Evolutionary conservation across 2,329 filamentous ascomycete genomes (phyloP).

Genomic region (Cytospora mali): DNA sequence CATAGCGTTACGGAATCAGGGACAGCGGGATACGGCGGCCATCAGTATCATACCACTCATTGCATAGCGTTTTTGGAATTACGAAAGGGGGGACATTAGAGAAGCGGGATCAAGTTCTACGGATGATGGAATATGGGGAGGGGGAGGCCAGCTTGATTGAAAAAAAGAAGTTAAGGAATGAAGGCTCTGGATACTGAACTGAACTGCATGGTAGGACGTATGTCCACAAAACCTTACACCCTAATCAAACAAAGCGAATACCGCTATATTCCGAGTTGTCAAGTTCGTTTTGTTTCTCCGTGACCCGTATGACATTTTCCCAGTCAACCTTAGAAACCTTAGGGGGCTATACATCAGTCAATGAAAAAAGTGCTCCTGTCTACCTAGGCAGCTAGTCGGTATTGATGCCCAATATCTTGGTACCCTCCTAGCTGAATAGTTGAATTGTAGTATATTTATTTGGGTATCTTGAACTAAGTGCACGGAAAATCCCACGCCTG

Average conservation of each 20-base stretch:
- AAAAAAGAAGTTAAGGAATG: background rate
- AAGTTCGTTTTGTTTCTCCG: background rate
- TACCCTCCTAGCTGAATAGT: no score
- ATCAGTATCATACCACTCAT: slow-evolving; percentile 29
- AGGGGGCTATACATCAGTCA: no score
- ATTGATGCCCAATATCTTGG: background rate
- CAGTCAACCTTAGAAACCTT: background rate
- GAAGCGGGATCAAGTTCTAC: background rate
- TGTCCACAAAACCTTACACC: background rate
- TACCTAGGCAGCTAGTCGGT: no score
- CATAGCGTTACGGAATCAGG: slow-evolving; percentile 22
- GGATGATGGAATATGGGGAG: background rate
- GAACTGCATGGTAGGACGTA: background rate
- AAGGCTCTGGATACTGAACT: background rate
- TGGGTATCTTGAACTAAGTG: background rate
- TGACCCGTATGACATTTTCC: background rate
- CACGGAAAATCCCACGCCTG: background rate
- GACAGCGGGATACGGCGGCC: slow-evolving; percentile 29
- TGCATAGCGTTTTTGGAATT: slow-evolving; percentile 8
- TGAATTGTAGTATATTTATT: background rate
- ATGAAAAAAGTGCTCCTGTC: no score
- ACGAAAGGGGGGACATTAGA: background rate
- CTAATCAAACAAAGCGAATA: background rate
- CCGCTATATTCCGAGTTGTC: background rate
- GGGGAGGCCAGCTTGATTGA: background rate